phyloP scores from a whole-genome alignment of 2,329 filamentous ascomycete genomes.

The Penicillium sp. region DNA sequence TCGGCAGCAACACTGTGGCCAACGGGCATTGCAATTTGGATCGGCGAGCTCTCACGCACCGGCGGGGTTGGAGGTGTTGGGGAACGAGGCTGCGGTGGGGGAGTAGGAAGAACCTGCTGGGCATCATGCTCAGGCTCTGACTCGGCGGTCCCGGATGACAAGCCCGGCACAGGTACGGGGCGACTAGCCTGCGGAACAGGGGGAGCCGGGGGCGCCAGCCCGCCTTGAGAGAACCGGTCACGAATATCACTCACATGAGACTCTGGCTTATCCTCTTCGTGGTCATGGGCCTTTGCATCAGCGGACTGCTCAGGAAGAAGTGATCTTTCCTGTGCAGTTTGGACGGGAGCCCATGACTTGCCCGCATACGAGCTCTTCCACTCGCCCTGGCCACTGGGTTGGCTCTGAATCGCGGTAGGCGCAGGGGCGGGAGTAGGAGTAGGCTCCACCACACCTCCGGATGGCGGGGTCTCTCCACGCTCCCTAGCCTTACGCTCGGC shows the following conservation, averaged over 20 bases:
- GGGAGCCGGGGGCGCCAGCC: conserved; percentile 45
- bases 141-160: conserved; percentile 57
- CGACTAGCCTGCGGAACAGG: conserved; percentile 63
- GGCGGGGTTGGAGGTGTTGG: conserved; percentile 49
- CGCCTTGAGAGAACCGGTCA: conserved; percentile 76
- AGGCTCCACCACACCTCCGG: conserved; percentile 44
- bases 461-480: conserved; percentile 53
- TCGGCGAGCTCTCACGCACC: conserved; percentile 64
- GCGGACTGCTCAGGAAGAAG: conserved; percentile 58
- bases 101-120: conserved; percentile 36
- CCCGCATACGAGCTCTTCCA: conserved; percentile 92
- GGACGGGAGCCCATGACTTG: conserved; percentile 84
- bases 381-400: conserved; percentile 67
- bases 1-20: conserved; percentile 54
- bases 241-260: conserved; percentile 70
- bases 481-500: conserved; percentile 92
- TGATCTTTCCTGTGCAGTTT: conserved; percentile 66
- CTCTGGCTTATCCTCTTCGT: conserved; percentile 53
- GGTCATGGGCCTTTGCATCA: conserved; percentile 52
- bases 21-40: conserved; percentile 82
- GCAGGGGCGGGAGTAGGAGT: conserved; percentile 44
- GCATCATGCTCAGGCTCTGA: conserved; percentile 47
- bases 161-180: conserved; percentile 73
- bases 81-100: conserved; percentile 46
- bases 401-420: conserved; percentile 56